Base-by-base conservation (phyloP, 2,329 filamentous ascomycete species). In the Podosphaera aphanis region DNA sequence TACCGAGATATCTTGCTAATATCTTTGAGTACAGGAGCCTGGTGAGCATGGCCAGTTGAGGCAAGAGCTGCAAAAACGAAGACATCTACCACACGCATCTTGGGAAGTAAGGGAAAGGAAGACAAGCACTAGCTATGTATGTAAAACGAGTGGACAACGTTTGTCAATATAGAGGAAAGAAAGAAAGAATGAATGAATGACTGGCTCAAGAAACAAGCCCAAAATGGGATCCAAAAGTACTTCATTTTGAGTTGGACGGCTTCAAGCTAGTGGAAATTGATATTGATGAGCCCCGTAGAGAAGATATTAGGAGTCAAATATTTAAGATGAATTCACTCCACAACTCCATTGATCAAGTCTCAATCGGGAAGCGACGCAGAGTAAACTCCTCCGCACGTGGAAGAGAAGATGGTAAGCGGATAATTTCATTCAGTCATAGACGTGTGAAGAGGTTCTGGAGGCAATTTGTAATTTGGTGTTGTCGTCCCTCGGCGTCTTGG, bases 1-100 rank as follows among this genome's bases (percentile, higher is more conserved):
- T 56, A 55, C 27, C 49, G 50, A 19, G 54, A 55, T 29, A 60
- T 59, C 27, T 52, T 45, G 40, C 49, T 53, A 45, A 60, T 50
- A 47, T 61, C 59, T 0, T 54, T 58, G 15, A 57, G 45, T 5
- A 45, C 2, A 31, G 8, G 29, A n/a, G 10, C 15, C 29, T 33
- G 29, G 10, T 33, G 29, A 33, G 29, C 29, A n/a, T n/a, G 15
- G 15, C 10, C 11, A n/a, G 13, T 11, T 33, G 29, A 33, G 4
- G 29, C 29, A 33, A n/a, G 4, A n/a, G 15, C 29, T 13, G 29
- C 11, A 3, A 33, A 11, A 33, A n/a, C 29, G 13, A 13, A 33
- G 29, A 33, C 15, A 33, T 6, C 29, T 33, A 6, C 8, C 15
- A 33, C 8, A 13, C 29, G 29, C 29, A 33, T 33, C 29, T 33